Conservation (phyloP, 73 alveolate species). For the Strombidium stylifer region DNA sequence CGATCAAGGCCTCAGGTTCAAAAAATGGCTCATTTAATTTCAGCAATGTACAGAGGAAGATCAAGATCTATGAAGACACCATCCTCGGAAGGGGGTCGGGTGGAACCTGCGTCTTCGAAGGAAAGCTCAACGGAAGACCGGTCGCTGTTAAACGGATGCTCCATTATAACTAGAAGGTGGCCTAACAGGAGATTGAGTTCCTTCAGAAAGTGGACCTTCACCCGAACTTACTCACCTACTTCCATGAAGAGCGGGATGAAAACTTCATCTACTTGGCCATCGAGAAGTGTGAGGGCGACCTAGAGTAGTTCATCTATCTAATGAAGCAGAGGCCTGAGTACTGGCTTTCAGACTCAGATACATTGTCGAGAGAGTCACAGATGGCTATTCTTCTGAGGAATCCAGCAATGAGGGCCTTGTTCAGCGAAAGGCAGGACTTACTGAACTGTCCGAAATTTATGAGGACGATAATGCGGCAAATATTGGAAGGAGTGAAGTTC, state of each 20-base stretch:
- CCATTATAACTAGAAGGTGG: constrained; percentile 15
- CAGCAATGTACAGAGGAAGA: constrained; percentile 12
- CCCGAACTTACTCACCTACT: constrained; percentile 56
- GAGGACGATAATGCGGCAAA: constrained; percentile 59
- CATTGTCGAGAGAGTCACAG: constrained; percentile 1
- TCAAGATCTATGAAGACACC: not conserved
- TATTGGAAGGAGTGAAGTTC: constrained; percentile 66
- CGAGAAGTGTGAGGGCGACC: constrained; percentile 63
- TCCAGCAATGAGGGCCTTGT: not conserved
- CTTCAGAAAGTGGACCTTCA: constrained; percentile 54
- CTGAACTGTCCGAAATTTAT: not conserved
- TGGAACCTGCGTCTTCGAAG: constrained; percentile 73
- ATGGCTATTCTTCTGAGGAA: not conserved
- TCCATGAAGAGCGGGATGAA: constrained; percentile 54
- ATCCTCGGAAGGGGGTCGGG: constrained; percentile 56
- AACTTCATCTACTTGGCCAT: constrained; percentile 58
- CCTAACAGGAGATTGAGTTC: constrained; percentile 35
- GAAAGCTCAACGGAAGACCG: constrained; percentile 34
- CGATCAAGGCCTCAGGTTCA: too few relatives aligned
- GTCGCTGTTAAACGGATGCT: constrained; percentile 72
- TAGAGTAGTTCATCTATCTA: constrained; percentile 24
- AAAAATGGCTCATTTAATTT: too few relatives aligned
- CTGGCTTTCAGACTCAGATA: not conserved
- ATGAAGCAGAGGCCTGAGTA: constrained; percentile 10
- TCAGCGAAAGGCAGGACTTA: not conserved